Evolutionary conservation across 176 grass and related monocot genomes (phyloP).

Genomic region (Aegilops speltoides): DNA sequence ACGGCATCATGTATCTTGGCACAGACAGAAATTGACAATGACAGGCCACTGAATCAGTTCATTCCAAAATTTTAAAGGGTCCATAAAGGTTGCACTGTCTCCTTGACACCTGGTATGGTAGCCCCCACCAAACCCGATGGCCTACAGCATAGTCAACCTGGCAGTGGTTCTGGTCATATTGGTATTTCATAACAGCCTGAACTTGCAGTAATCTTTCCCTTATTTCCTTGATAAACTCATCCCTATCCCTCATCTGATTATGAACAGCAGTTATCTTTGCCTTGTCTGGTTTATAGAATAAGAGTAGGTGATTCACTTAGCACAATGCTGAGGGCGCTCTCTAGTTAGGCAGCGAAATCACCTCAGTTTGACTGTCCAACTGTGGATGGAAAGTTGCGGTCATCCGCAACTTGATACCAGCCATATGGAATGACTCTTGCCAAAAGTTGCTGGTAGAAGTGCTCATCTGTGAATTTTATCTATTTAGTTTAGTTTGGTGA

Average conservation of each 20-base stretch:
- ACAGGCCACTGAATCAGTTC: neutral
- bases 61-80: neutral
- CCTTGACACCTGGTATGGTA: neutral
- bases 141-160: neutral
- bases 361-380: neutral
- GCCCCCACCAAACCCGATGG: neutral
- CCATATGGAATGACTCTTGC: neutral
- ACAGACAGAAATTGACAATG: neutral
- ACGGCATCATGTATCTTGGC: neutral
- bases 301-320: neutral
- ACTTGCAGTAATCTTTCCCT: neutral
- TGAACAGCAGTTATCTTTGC: neutral
- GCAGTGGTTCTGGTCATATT: neutral
- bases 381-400: neutral
- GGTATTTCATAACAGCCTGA: neutral
- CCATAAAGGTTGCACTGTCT: neutral
- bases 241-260: neutral
- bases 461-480: neutral
- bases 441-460: neutral
- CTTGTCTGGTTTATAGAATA: neutral
- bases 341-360: neutral
- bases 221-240: neutral
- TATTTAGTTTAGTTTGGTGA: neutral
- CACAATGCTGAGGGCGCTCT: neutral
- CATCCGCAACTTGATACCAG: neutral